Percentiles rank a stretch among this genome's conserved stretches.
These are phyloP conservation scores for Leccinum subgranulosum DNA, from an alignment of 768 basidiomycete species.

Conservation along the genomic window DNA sequence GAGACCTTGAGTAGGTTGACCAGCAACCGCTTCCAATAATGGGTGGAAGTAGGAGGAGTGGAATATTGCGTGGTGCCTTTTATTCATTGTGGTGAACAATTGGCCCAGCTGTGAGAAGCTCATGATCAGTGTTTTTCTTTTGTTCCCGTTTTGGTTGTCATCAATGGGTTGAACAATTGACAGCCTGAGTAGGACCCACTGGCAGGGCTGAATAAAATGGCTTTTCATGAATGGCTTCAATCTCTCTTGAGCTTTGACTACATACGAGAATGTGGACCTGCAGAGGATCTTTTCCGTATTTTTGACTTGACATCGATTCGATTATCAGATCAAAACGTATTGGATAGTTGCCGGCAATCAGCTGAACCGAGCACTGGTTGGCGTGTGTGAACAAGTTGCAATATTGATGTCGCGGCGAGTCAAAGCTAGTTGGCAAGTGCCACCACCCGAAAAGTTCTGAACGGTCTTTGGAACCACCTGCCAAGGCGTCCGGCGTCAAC, in stretches of 20 bases:
- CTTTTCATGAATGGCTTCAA: background rate
- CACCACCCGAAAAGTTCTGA: no score
- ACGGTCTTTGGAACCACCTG: no score
- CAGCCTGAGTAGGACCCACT: background rate
- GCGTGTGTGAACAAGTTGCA: background rate
- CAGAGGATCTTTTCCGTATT: background rate
- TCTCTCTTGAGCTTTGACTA: no score
- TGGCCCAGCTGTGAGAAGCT: background rate
- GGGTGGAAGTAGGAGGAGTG: background rate
- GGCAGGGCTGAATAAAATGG: conserved; percentile 3
- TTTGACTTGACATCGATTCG: background rate
- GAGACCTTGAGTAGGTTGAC: conserved; percentile 15
- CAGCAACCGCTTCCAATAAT: conserved; percentile 22
- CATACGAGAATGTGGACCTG: background rate
- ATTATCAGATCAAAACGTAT: background rate
- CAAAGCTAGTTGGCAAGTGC: no score
- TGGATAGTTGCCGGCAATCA: background rate
- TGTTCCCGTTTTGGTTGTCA: conserved; percentile 10
- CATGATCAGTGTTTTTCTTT: conserved; percentile 2
- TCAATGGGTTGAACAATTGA: background rate
- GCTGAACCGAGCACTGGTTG: no score
- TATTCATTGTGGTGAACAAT: conserved; percentile 18
- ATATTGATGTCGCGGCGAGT: no score
- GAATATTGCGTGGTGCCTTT: conserved; percentile 1
- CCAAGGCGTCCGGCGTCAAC: background rate